Evolutionary conservation across 192 early-diverging fungal species (phyloP).

Genomic region (Gorgonomyces haynaldii): DNA sequence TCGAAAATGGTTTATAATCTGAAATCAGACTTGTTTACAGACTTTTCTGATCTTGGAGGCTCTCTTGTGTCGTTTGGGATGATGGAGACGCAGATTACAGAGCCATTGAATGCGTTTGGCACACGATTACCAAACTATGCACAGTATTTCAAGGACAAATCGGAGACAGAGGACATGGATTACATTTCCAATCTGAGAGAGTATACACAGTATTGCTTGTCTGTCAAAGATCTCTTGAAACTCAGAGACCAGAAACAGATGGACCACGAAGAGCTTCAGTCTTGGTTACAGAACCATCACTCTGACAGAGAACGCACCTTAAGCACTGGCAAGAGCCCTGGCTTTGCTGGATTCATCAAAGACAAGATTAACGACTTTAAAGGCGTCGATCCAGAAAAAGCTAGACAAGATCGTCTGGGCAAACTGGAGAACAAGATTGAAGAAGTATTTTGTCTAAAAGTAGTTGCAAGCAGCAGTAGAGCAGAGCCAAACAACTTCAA

Average conservation of each 20-base stretch:
- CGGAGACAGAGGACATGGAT: constrained; percentile 46
- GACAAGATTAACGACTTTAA: constrained; percentile 83
- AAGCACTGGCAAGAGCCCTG: constrained; percentile 50
- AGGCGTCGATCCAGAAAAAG: constrained; percentile 72
- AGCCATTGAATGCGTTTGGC: constrained; percentile 62
- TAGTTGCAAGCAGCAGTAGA: constrained; percentile 76
- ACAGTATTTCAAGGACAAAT: constrained; percentile 2
- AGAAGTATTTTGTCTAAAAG: constrained; percentile 40
- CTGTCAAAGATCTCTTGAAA: constrained; percentile 65
- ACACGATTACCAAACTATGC: constrained; percentile 2
- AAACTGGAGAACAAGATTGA: constrained; percentile 58
- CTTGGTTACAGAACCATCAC: constrained; percentile 58
- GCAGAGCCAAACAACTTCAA: constrained; percentile 55
- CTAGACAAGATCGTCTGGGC: constrained; percentile 66
- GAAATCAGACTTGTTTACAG: constrained; percentile 56
- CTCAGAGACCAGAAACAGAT: constrained; percentile 90
- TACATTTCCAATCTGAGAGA: constrained; percentile 74
- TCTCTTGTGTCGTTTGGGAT: constrained; percentile 62
- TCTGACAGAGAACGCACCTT: constrained; percentile 62
- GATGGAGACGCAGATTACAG: constrained; percentile 77
- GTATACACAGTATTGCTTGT: constrained; percentile 70
- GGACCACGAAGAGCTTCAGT: constrained; percentile 80
- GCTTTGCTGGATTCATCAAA: constrained; percentile 64
- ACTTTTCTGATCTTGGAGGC: constrained; percentile 69
- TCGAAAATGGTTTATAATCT: constrained; percentile 30